These are phyloP conservation scores for Cyberlindnera meyerae DNA, from an alignment of 805 yeast genomes.

Conservation along the genomic window DNA sequence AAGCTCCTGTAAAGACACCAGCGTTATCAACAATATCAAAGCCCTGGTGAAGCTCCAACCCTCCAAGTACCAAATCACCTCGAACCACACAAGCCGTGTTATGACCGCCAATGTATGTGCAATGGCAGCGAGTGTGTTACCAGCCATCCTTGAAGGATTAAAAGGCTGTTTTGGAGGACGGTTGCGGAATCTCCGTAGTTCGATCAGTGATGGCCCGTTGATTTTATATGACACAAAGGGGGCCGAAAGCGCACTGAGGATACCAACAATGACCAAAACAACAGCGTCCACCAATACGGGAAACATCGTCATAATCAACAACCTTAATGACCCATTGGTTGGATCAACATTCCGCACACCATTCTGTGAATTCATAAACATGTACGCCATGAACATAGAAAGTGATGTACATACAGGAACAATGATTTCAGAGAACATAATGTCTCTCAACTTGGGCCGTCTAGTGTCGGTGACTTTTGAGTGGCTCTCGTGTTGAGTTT, in stretches of 20 bases:
- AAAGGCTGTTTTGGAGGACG: too few species aligned
- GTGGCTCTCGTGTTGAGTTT: conserved; percentile 62
- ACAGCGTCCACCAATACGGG: conserved; percentile 42
- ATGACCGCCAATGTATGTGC: conserved; percentile 53
- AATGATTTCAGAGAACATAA: conserved; percentile 74
- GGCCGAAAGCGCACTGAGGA: conserved; percentile 43
- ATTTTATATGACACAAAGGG: conserved; percentile 30
- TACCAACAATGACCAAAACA: conserved; percentile 32
- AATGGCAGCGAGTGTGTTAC: conserved; percentile 43
- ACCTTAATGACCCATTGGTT: conserved; percentile 57
- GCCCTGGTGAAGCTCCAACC: conserved; percentile 60
- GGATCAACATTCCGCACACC: conserved; percentile 57
- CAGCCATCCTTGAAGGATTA: conserved; percentile 8
- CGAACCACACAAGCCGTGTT: conserved; percentile 51
- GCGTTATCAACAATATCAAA: conserved; percentile 54
- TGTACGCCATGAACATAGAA: conserved; percentile 65
- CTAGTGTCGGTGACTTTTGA: conserved; percentile 53
- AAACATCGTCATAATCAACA: conserved; percentile 45
- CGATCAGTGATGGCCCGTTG: too few species aligned
- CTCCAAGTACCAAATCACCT: conserved; percentile 62
- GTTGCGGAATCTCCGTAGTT: too few species aligned
- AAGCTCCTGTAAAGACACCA: conserved; percentile 50
- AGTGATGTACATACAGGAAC: conserved; percentile 68
- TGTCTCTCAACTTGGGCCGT: conserved; percentile 73
- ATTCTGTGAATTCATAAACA: conserved; percentile 80